Evolutionary conservation across 352 stramenopile species (phyloP).

Genomic region (Globisporangium abappressorium): DNA sequence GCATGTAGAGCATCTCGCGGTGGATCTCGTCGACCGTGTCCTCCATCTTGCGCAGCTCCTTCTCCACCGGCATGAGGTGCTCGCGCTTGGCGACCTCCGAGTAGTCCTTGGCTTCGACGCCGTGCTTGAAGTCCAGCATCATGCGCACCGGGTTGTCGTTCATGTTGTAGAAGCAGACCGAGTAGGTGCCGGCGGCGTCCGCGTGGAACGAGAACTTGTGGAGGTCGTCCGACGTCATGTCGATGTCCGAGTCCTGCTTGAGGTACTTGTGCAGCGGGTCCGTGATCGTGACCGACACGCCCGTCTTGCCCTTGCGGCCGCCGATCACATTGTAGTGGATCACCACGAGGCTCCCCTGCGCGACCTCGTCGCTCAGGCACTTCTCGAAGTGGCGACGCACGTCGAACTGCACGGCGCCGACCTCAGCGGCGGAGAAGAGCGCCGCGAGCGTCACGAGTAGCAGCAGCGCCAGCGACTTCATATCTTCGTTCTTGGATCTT

Average conservation of each 20-base stretch:
- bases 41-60: slow-evolving; percentile 89
- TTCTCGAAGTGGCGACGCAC: slow-evolving; percentile 65
- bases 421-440: slow-evolving; percentile 4
- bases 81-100: slow-evolving; percentile 86
- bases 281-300: slow-evolving; percentile 66
- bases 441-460: slow-evolving; percentile 30
- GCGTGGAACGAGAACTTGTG: slow-evolving; percentile 86
- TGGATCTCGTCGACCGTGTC: slow-evolving; percentile 88
- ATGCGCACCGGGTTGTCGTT: slow-evolving; percentile 71
- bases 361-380: slow-evolving; percentile 84
- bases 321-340: slow-evolving; percentile 84
- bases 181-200: slow-evolving; percentile 60
- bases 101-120: slow-evolving; percentile 88
- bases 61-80: slow-evolving; percentile 88
- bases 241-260: slow-evolving; percentile 83
- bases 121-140: slow-evolving; percentile 87
- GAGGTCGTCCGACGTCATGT: slow-evolving; percentile 74
- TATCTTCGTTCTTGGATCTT: slow-evolving; percentile 11
- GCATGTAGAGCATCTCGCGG: slow-evolving; percentile 90
- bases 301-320: slow-evolving; percentile 57
- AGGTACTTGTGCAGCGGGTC: slow-evolving; percentile 76
- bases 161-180: slow-evolving; percentile 81
- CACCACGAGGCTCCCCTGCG: slow-evolving; percentile 71
- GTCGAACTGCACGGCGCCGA: slow-evolving; percentile 77
- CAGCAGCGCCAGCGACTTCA: slow-evolving; percentile 22